phyloP scores from a whole-genome alignment of 768 basidiomycete genomes.

The Royoungia palumana region DNA sequence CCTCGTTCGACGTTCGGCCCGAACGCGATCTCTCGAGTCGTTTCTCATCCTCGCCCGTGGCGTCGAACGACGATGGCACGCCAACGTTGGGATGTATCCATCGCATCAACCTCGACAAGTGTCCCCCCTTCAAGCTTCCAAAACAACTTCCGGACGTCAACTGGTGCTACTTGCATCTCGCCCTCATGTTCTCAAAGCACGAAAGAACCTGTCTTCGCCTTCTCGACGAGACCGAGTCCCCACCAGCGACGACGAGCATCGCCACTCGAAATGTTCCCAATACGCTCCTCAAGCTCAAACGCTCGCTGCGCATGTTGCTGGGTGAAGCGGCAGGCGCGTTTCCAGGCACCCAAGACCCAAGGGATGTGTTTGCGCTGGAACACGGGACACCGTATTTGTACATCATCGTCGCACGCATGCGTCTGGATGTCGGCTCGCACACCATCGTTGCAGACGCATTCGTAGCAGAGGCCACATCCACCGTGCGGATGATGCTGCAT shows the following conservation, averaged over 20 bases:
- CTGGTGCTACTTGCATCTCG: constrained; percentile 31
- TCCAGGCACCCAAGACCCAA: constrained; percentile 1
- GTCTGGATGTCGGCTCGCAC: constrained; percentile 40
- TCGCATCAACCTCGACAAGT: constrained; percentile 33
- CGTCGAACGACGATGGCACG: neutral
- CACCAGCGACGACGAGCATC: too few relatives aligned
- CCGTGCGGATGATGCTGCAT: neutral
- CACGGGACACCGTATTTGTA: constrained; percentile 30
- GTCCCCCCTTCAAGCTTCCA: constrained; percentile 30
- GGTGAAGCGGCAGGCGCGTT: constrained; percentile 8
- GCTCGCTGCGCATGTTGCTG: constrained; percentile 28
- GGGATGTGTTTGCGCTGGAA: constrained; percentile 10
- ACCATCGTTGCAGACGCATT: constrained; percentile 50
- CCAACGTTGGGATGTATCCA: constrained; percentile 38
- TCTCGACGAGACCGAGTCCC: too few relatives aligned
- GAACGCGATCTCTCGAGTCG: constrained; percentile 17
- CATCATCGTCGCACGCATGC: constrained; percentile 44
- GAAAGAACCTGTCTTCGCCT: too few relatives aligned
- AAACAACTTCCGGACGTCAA: neutral
- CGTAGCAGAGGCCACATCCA: constrained; percentile 35
- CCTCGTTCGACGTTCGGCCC: constrained; percentile 17
- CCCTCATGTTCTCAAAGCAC: constrained; percentile 21
- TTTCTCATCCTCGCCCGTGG: constrained; percentile 25
- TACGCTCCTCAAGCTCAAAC: constrained; percentile 28
- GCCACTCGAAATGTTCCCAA: too few relatives aligned